A percentile compares a stretch with the other conserved stretches of the same genome.
These are phyloP conservation scores for Rhodamnia argentea DNA, from an alignment of 345 rosid species.

Conservation along the genomic window DNA sequence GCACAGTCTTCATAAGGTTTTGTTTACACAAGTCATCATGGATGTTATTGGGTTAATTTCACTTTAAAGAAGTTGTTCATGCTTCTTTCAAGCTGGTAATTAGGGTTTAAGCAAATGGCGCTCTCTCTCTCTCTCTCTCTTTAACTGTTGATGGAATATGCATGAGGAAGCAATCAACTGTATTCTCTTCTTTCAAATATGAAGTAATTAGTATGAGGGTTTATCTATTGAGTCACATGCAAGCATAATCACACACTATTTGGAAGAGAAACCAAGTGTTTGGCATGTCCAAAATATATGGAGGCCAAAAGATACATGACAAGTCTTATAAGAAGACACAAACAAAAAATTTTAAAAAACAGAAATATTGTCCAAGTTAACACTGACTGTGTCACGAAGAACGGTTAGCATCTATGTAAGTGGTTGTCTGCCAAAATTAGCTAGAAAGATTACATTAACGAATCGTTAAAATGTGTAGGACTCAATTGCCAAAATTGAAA, in stretches of 20 bases:
- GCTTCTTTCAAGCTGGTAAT: not conserved
- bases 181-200: not conserved
- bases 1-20: not conserved
- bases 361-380: too few relatives aligned
- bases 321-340: not conserved
- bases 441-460: too few relatives aligned
- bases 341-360: not conserved
- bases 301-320: not conserved
- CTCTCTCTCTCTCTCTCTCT: not conserved
- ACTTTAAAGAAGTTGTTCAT: not conserved
- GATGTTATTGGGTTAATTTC: not conserved
- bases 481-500: not conserved
- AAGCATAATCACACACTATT: not conserved
- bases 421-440: too few relatives aligned
- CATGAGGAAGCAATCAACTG: not conserved
- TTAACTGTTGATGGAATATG: not conserved
- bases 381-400: too few relatives aligned
- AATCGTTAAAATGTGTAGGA: too few relatives aligned
- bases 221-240: not conserved
- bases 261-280: not conserved
- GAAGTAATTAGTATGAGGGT: not conserved
- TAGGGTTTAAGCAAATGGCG: not conserved
- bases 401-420: too few relatives aligned
- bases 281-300: not conserved
- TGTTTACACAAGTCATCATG: not conserved